Evolutionary conservation across 2,329 filamentous ascomycete species (phyloP).

Genomic region (Ophiognomonia clavigignenti-juglandacearum): DNA sequence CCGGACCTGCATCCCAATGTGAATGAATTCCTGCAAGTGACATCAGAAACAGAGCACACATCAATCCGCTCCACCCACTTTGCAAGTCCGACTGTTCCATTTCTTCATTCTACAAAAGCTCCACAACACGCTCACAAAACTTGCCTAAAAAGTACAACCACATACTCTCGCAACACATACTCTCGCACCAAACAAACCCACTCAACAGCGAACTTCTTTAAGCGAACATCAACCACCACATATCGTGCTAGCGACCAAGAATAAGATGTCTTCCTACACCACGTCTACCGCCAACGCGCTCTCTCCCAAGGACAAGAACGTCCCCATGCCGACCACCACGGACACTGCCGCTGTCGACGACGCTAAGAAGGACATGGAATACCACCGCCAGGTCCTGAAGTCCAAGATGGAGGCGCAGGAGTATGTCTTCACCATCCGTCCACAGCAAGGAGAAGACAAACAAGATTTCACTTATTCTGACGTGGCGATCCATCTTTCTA

Average conservation of each 20-base stretch:
- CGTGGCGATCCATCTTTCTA: not conserved
- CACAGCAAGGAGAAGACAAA: not conserved
- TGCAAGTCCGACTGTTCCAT: no score
- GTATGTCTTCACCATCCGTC: not conserved
- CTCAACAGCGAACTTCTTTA: not conserved
- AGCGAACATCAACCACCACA: not conserved
- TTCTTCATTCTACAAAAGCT: no score
- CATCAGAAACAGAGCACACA: no score
- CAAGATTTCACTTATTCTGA: not conserved
- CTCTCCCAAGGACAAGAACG: conserved; percentile 62
- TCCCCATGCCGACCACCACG: conserved; percentile 36
- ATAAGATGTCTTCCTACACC: conserved; percentile 42
- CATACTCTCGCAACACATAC: no score
- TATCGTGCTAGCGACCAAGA: conserved; percentile 20
- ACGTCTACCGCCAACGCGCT: conserved; percentile 46
- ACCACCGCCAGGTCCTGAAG: conserved; percentile 71
- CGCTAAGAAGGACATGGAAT: conserved; percentile 58
- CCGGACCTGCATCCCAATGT: no score
- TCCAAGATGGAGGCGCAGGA: conserved; percentile 60
- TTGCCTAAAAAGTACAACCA: no score
- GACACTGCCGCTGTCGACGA: conserved; percentile 29
- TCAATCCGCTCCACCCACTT: no score
- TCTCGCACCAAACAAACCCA: no score
- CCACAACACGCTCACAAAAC: no score
- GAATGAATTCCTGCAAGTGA: no score